A percentile compares a stretch with the other conserved stretches of the same genome.
Evolutionary conservation across 371 early-diverging fungal species (phyloP).

Genomic region (Apophysomyces trapeziformis): DNA sequence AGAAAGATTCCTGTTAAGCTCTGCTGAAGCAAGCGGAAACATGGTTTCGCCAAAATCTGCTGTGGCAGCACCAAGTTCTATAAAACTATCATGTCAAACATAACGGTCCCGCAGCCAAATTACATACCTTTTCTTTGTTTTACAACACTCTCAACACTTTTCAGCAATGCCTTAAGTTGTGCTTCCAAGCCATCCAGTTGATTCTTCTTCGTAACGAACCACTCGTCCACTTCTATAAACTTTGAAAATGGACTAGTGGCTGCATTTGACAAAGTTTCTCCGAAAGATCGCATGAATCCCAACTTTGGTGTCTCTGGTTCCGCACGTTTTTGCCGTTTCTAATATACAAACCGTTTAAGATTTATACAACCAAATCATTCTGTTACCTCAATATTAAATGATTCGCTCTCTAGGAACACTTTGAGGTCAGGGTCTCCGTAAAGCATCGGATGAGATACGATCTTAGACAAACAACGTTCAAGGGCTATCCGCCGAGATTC

Average conservation of each 20-base stretch:
- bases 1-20: conserved; percentile 69
- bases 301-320: conserved; percentile 50
- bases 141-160: conserved; percentile 80
- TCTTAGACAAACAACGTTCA: conserved; percentile 82
- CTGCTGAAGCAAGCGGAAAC: conserved; percentile 74
- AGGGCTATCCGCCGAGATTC: conserved; percentile 85
- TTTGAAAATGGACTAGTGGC: conserved; percentile 51
- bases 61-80: conserved; percentile 75
- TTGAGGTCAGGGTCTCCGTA: conserved; percentile 84
- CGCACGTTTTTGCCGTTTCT: conserved; percentile 53
- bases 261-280: conserved; percentile 51
- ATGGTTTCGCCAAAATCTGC: conserved; percentile 89
- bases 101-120: background rate
- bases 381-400: conserved; percentile 71
- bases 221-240: conserved; percentile 61
- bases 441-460: conserved; percentile 84
- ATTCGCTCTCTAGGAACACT: conserved; percentile 89
- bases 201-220: conserved; percentile 78
- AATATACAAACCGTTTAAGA: no score
- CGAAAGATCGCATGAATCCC: conserved; percentile 50
- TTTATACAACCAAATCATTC: no score
- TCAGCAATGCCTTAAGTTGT: conserved; percentile 82
- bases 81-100: background rate
- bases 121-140: conserved; percentile 76
- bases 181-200: conserved; percentile 84